Evolutionary conservation across 441 rosid species (phyloP), one percentile per base, ranked within the genome.

Genomic region (Geranium incanum): DNA sequence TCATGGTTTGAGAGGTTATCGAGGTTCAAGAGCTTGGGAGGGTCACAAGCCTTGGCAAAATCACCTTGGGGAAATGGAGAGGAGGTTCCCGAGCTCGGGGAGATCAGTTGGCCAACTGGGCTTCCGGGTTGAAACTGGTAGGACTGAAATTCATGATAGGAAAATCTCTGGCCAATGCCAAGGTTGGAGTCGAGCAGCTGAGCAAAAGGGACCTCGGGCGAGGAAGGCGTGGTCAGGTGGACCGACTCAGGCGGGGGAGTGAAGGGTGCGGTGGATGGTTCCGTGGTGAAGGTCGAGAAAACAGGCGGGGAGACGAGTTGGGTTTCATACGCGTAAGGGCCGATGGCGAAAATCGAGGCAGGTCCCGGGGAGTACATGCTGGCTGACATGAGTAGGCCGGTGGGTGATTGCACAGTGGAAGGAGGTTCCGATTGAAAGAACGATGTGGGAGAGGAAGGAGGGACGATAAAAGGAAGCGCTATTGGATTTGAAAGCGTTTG

Each of bases 201-300:
- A 43, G 98, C 98, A 80, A 94, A 94, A 50, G 98, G 98, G 23
- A 94, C 96, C 85, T 91, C 97, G 0, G 98, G 98, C 0, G 98
- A 94, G 70, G 98, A 91, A 19, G 98, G 98, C 9, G 91, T 88
- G 67, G 92, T 87, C 79, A 88, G 77, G 81, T 89, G 90, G 77
- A 89, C 75, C 36, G 91, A 91, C 69, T 94, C 94, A 0, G 85
- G 88, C 45, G 97, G 98, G 6, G 98, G 98, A 39, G 97, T 94
- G 70, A 91, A 76, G 3, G 97, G 97, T 70, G 98, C 92, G 38
- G 98, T 89, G 65, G 98, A 94, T 21, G 98, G 98, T 83, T 94
- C 96, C 0, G 98, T 91, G 21, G 88, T 88, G 80, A 91, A 87
- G 78, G 96, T 76, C 18, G 98, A 94, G 83, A 88, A 87, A 50